Evolutionary conservation across 2,329 filamentous ascomycete genomes (phyloP).

Genomic region (Dryadomyces quercus-mongolicae): DNA sequence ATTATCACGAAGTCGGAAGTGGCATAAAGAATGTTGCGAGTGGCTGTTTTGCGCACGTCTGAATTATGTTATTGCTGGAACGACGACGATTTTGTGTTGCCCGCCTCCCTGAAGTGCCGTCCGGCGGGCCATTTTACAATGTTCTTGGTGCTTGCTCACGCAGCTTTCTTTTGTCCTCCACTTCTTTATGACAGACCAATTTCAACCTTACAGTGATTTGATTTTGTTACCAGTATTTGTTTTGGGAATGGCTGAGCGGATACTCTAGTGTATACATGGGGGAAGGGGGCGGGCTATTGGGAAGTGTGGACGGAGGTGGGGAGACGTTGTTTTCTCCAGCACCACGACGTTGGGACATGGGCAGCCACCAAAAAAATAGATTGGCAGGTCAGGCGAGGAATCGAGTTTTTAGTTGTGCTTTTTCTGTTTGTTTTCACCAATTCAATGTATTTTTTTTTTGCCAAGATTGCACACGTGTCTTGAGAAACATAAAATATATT

Average conservation of each 20-base stretch:
- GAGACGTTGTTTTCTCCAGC: too few species aligned
- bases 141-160: neutral
- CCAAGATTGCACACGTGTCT: too few species aligned
- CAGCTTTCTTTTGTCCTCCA: neutral
- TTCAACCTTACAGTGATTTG: neutral
- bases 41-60: neutral
- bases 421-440: too few species aligned
- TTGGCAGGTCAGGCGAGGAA: too few species aligned
- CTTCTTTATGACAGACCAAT: neutral
- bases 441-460: too few species aligned
- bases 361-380: too few species aligned
- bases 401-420: too few species aligned
- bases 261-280: neutral
- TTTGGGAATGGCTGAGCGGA: neutral
- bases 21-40: slow-evolving; percentile 6
- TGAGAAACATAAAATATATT: too few species aligned
- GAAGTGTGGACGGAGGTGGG: too few species aligned
- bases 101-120: neutral
- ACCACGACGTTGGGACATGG: too few species aligned
- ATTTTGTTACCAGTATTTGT: neutral
- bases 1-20: slow-evolving; percentile 38
- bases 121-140: neutral
- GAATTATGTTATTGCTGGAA: neutral
- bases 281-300: too few species aligned
- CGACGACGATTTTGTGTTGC: neutral